These are phyloP conservation scores for Trametes coccinea DNA, from an alignment of 768 basidiomycete species.

Conservation along the genomic window DNA sequence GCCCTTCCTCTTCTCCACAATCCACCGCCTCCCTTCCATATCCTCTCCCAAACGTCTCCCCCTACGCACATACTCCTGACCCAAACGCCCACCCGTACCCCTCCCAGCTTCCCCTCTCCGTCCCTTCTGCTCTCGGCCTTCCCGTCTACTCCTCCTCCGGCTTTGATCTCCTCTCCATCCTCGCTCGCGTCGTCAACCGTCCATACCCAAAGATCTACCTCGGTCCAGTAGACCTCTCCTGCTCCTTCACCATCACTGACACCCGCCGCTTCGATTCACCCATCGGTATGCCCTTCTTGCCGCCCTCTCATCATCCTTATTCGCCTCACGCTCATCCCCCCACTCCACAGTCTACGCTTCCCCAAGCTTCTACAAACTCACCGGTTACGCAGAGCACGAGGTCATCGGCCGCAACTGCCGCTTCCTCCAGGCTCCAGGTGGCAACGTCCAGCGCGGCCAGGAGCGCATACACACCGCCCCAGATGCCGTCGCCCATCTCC, in stretches of 20 bases:
- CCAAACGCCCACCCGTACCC: neutral
- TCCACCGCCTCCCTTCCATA: conserved; percentile 3
- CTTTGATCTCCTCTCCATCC: conserved; percentile 83
- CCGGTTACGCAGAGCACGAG: conserved; percentile 73
- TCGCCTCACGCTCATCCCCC: neutral
- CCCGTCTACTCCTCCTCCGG: conserved; percentile 89
- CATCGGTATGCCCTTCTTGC: conserved; percentile 39
- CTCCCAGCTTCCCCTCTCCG: conserved; percentile 19
- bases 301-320: neutral
- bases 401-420: conserved; percentile 90
- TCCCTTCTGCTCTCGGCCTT: conserved; percentile 34
- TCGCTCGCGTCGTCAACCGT: conserved; percentile 74
- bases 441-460: conserved; percentile 51
- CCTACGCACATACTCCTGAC: conserved; percentile 4
- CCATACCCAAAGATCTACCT: conserved; percentile 73
- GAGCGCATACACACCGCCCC: conserved; percentile 62
- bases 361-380: conserved; percentile 76
- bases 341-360: conserved; percentile 69
- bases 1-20: conserved; percentile 1
- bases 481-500: conserved; percentile 65
- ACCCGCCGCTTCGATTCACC: conserved; percentile 78
- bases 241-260: conserved; percentile 91
- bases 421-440: conserved; percentile 81
- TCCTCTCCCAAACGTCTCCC: neutral
- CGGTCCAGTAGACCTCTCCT: conserved; percentile 91